phyloP scores from a whole-genome alignment of 2,329 filamentous ascomycete species.

The Colletotrichum phormii region DNA sequence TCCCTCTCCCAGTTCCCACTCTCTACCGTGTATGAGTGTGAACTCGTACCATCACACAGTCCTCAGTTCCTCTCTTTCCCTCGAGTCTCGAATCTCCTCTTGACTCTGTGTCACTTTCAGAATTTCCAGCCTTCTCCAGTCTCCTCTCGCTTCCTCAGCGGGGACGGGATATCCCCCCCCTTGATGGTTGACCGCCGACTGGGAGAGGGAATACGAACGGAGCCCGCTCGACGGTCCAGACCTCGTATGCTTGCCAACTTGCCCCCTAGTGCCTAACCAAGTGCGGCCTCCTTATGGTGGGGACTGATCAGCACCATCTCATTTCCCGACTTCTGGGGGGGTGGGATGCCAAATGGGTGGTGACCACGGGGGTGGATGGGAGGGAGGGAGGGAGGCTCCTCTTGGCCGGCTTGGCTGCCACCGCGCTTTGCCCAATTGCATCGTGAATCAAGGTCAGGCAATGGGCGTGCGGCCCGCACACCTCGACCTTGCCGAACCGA shows the following conservation, averaged over 20 bases:
- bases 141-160: background rate
- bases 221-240: conserved; percentile 13
- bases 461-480: background rate
- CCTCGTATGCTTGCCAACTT: background rate
- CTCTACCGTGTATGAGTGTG: background rate
- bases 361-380: background rate
- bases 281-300: conserved; percentile 3
- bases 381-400: background rate
- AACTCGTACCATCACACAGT: background rate
- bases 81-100: too few species aligned
- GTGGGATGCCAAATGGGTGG: background rate
- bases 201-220: conserved; percentile 16
- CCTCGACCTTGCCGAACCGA: background rate
- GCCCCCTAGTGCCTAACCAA: background rate
- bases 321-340: conserved; percentile 29
- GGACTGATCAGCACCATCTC: conserved; percentile 29
- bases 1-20: background rate
- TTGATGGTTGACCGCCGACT: background rate
- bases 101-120: too few species aligned
- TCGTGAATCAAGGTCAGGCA: background rate
- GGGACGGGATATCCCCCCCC: background rate
- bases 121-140: too few species aligned
- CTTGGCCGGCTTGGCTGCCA: background rate
- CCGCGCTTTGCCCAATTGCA: background rate
- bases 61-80: background rate